A percentile compares a stretch with the other conserved stretches of the same genome.
These are phyloP conservation scores for Penicillium decumbens DNA, from an alignment of 2,329 filamentous ascomycete genomes.

Conservation along the genomic window DNA sequence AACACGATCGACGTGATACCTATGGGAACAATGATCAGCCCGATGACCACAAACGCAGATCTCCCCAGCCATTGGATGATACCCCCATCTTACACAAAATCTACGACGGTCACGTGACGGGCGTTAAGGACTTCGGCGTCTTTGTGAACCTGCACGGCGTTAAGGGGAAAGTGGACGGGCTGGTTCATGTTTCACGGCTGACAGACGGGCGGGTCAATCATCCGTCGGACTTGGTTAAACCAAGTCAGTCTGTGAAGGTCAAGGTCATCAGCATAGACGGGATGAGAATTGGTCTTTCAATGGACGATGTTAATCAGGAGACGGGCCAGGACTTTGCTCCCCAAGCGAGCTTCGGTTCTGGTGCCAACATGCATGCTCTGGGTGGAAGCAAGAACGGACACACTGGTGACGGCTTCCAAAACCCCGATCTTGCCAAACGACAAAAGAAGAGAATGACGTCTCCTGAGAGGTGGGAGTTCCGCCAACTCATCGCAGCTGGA, in stretches of 20 bases:
- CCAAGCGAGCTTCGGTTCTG: slow-evolving; percentile 72
- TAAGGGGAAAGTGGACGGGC: slow-evolving; percentile 79
- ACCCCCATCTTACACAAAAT: slow-evolving; percentile 74
- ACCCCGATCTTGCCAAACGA: too few relatives aligned
- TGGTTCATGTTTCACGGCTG: slow-evolving; percentile 91
- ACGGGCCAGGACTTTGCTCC: slow-evolving; percentile 80
- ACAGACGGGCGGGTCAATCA: slow-evolving; percentile 82
- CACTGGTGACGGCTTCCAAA: too few relatives aligned
- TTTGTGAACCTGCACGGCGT: slow-evolving; percentile 92
- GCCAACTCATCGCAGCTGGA: slow-evolving; percentile 91
- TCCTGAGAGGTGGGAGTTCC: slow-evolving; percentile 95
- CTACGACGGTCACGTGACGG: slow-evolving; percentile 84
- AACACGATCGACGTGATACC: too few relatives aligned
- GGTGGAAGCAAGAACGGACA: slow-evolving; percentile 58
- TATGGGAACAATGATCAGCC: too few relatives aligned
- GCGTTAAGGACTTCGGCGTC: slow-evolving; percentile 89
- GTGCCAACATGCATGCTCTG: slow-evolving; percentile 81
- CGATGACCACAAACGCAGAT: too few relatives aligned
- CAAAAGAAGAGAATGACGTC: slow-evolving; percentile 48
- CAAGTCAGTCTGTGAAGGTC: slow-evolving; percentile 80
- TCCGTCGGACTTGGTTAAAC: slow-evolving; percentile 77
- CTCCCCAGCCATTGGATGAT: too few relatives aligned
- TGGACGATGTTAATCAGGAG: slow-evolving; percentile 94
- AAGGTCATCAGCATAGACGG: slow-evolving; percentile 84
- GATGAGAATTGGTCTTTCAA: slow-evolving; percentile 81